Base-by-base conservation (phyloP, 257 asterid species). In the Echium plantagineum region DNA sequence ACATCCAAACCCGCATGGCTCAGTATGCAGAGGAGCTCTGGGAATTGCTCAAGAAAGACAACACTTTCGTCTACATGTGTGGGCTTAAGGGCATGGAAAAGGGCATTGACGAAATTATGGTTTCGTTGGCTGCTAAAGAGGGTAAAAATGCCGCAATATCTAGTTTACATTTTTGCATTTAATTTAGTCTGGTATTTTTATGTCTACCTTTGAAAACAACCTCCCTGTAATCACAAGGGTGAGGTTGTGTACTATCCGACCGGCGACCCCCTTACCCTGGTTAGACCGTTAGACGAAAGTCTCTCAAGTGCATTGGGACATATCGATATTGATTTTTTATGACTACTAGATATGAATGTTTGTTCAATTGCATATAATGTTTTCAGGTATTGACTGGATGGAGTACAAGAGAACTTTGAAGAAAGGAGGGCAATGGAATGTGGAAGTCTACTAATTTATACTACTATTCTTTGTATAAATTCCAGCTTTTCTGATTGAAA, bases 11-110 rank as follows among this genome's bases (percentile, higher is more conserved):
- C 7, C 78, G 95, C 70, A 91, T 91, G 96, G 96, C 98, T 52
- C 85, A 91, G 47, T 91, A 91, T 58, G 96, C 96, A 0, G 88
- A 87, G 63, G 93, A 91, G 83, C 78, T 91, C 6, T 91, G 98
- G 98, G 81, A 80, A 57, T 68, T 91, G 63, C 94, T 90, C 63
- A 80, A 91, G 91, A 85, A 91, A 75, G 96, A 87, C 75, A 87
- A 87, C 84, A 91, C 98, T 10, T 91, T 60, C 17, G 80, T 87
- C 21, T 87, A 91, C 85, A 91, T 91, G 95, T 87, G 98, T 59
- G 98, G 98, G 13, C 93, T 87, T 8, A 91, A 91, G 77, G 96
- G 95, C 65, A 87, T 91, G 98, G 98, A 91, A 61, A 79, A 84
- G 62, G 98, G 98, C 49, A 91, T 91, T 21, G 98, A 91, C 48